These are phyloP conservation scores for Colletotrichum higginsianum DNA, from an alignment of 2,329 filamentous ascomycete species.

Conservation along the genomic window DNA sequence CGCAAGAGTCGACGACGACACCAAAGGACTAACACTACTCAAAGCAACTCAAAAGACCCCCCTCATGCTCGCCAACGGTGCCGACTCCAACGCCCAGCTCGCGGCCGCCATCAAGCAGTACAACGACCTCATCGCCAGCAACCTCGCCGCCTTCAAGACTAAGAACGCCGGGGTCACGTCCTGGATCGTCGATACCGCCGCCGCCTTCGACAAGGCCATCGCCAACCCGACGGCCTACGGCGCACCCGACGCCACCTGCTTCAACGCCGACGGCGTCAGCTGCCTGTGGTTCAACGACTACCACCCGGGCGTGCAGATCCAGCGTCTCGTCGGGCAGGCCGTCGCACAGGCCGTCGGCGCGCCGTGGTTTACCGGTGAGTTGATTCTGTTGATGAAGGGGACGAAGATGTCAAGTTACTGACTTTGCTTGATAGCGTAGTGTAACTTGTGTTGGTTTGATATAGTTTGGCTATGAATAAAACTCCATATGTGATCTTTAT, in stretches of 20 bases:
- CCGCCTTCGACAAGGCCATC: constrained; percentile 59
- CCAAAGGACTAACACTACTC: neutral
- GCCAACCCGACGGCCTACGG: constrained; percentile 59
- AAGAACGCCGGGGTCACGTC: constrained; percentile 52
- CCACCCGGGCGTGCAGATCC: constrained; percentile 58
- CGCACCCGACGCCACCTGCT: constrained; percentile 59
- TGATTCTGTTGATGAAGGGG: accelerated
- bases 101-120: constrained; percentile 54
- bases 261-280: constrained; percentile 57
- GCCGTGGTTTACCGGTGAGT: constrained; percentile 39
- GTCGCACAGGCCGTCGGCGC: constrained; percentile 48
- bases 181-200: constrained; percentile 57
- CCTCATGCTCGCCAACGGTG: constrained; percentile 47
- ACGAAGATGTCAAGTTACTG: neutral
- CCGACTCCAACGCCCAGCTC: constrained; percentile 49
- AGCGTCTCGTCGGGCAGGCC: constrained; percentile 56
- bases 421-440: neutral
- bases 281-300: constrained; percentile 64
- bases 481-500: too few species aligned
- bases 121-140: constrained; percentile 52
- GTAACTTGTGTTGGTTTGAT: neutral
- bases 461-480: neutral
- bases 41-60: constrained; percentile 59
- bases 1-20: neutral
- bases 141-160: constrained; percentile 51